Conservation (phyloP, 768 basidiomycete genomes). For the Trametes maxima region DNA sequence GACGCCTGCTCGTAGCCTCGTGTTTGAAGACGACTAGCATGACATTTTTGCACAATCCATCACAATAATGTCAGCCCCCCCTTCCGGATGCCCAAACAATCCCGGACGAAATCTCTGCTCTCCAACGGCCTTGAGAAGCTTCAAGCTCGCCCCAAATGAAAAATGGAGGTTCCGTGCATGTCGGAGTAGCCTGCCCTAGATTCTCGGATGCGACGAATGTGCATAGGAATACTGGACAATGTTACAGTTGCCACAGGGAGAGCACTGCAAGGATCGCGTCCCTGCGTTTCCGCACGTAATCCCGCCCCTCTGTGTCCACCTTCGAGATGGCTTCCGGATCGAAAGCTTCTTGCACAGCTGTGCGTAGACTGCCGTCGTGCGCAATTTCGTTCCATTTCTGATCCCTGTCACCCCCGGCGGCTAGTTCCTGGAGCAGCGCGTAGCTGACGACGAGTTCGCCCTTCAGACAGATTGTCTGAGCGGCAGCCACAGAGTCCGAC, state of each 20-base stretch:
- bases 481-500: conserved; percentile 10
- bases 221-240: background rate
- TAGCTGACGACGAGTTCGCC: conserved; percentile 33
- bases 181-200: background rate
- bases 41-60: conserved; percentile 17
- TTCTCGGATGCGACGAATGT: background rate
- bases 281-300: conserved; percentile 15
- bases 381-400: conserved; percentile 25
- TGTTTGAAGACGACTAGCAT: background rate
- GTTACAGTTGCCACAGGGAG: conserved; percentile 7
- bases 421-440: conserved; percentile 28
- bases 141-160: background rate
- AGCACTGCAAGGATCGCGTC: conserved; percentile 10
- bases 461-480: conserved; percentile 22
- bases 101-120: background rate
- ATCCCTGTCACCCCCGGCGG: conserved; percentile 18
- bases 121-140: too few species aligned
- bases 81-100: background rate
- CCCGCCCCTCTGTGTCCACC: conserved; percentile 1
- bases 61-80: conserved; percentile 3
- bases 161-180: background rate
- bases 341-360: conserved; percentile 25
- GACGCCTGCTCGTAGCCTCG: background rate
- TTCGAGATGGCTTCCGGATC: background rate
- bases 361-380: conserved; percentile 20